phyloP scores from a whole-genome alignment of 1,139 yeast genomes.

The Debaryomycetaceae sp. region DNA sequence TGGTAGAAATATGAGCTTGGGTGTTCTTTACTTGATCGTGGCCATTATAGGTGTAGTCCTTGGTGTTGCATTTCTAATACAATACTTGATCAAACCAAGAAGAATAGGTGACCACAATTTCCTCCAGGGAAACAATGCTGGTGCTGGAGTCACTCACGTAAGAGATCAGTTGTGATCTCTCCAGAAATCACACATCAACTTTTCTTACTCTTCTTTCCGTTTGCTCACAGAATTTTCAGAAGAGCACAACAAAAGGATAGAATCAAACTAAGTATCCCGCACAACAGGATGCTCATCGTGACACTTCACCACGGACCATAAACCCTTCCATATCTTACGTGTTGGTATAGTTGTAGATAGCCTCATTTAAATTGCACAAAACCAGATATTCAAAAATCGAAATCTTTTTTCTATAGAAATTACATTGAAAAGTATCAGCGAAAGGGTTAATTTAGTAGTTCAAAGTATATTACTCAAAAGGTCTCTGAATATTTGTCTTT shows the following conservation, averaged over 20 bases:
- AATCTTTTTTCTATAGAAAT: background rate
- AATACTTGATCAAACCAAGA: constrained; percentile 46
- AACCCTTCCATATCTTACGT: background rate
- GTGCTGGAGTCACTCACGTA: constrained; percentile 12
- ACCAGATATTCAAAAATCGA: background rate
- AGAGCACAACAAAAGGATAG: too few relatives aligned
- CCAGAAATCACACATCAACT: background rate
- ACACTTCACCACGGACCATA: background rate
- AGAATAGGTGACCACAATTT: constrained; percentile 45
- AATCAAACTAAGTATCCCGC: too few relatives aligned
- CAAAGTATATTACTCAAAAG: background rate
- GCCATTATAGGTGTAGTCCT: constrained; percentile 51
- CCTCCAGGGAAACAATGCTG: constrained; percentile 23
- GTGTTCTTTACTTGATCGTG: constrained; percentile 63
- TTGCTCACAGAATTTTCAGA: too few relatives aligned
- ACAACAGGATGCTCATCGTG: too few relatives aligned
- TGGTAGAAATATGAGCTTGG: constrained; percentile 65
- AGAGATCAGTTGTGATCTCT: constrained; percentile 24
- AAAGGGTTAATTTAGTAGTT: background rate
- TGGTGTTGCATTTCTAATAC: constrained; percentile 44
- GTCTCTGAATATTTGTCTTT: constrained; percentile 9
- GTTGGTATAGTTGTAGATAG: background rate
- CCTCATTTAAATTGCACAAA: background rate
- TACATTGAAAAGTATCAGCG: background rate
- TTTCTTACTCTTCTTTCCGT: too few relatives aligned